Percentiles rank a stretch among this genome's conserved stretches.
phyloP scores from a whole-genome alignment of 106 monocot species.

The Gastrodia elata region DNA sequence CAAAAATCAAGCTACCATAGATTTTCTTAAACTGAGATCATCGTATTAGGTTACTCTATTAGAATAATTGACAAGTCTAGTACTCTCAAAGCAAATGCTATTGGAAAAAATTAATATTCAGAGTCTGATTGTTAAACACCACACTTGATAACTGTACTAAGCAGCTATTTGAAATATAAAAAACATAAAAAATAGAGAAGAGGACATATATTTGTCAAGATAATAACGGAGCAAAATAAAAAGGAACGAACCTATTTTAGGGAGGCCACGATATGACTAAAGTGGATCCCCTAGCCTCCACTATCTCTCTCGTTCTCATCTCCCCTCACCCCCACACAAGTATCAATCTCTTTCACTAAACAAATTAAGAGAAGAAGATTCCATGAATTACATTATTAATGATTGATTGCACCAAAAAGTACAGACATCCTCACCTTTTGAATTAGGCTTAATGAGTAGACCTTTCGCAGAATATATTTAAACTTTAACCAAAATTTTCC shows the following conservation, averaged over 20 bases:
- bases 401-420: no score
- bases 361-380: background rate
- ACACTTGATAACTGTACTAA: background rate
- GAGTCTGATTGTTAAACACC: background rate
- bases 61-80: no score
- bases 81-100: background rate
- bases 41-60: no score
- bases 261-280: background rate
- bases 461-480: no score
- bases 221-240: background rate
- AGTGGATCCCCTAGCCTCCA: background rate
- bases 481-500: no score
- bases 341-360: background rate
- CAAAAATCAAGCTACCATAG: background rate
- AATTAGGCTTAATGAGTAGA: no score
- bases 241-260: background rate
- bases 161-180: background rate
- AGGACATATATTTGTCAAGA: background rate
- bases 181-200: background rate
- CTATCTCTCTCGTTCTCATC: background rate
- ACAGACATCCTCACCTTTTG: no score
- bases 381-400: background rate
- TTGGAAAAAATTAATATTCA: background rate
- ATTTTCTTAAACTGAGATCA: no score
- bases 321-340: no score